A percentile compares a stretch with the other conserved stretches of the same genome.
Evolutionary conservation across 2,329 filamentous ascomycete species (phyloP).

Genomic region (Xylariales sp.): DNA sequence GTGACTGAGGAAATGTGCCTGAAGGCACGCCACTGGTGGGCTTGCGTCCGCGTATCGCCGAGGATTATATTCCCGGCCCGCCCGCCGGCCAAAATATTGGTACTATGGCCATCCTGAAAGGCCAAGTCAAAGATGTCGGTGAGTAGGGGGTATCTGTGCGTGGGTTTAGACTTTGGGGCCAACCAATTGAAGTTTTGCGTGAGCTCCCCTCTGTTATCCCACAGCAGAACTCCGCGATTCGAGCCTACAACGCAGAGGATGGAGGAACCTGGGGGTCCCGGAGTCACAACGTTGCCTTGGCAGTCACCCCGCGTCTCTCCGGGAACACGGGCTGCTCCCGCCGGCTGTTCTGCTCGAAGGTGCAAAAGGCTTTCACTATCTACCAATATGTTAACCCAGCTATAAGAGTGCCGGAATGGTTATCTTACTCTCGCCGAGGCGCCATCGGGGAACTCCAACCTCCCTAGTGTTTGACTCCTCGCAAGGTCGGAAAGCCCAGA

Average conservation of each 20-base stretch:
- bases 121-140: constrained; percentile 44
- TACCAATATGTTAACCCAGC: too few species aligned
- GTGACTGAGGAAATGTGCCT: constrained; percentile 37
- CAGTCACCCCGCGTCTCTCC: constrained; percentile 26
- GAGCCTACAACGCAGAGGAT: constrained; percentile 44
- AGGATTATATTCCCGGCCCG: constrained; percentile 42
- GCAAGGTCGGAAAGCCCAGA: constrained; percentile 35
- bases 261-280: constrained; percentile 33
- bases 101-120: constrained; percentile 37
- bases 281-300: constrained; percentile 27
- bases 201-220: constrained; percentile 25
- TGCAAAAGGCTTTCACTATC: too few species aligned
- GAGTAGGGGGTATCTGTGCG: constrained; percentile 6
- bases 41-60: constrained; percentile 36
- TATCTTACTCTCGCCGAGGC: constrained; percentile 20
- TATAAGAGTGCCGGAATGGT: too few species aligned
- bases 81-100: constrained; percentile 46
- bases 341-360: too few species aligned
- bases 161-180: constrained; percentile 16
- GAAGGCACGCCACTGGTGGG: constrained; percentile 14
- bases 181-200: constrained; percentile 33
- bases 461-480: constrained; percentile 10
- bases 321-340: too few species aligned
- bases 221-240: constrained; percentile 38
- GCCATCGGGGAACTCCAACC: constrained; percentile 31